Percentiles rank a stretch among this genome's conserved stretches.
Evolutionary conservation across 805 yeast genomes (phyloP).

Genomic region (Kodamaea leandrae): DNA sequence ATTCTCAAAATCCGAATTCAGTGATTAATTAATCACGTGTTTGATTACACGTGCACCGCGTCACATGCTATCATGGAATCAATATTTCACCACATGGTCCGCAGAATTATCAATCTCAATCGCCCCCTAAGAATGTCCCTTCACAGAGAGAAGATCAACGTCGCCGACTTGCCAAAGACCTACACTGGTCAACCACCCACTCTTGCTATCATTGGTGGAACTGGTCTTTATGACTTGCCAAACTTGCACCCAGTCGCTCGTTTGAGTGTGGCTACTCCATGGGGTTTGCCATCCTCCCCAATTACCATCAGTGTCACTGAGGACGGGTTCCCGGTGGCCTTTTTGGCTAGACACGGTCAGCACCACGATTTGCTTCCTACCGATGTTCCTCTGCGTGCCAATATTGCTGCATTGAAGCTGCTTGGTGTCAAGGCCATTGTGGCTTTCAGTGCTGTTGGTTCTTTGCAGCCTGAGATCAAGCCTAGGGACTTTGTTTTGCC

Average conservation of each 20-base stretch:
- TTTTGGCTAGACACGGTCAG: constrained; percentile 90
- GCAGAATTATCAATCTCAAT: neutral
- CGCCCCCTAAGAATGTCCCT: constrained; percentile 25
- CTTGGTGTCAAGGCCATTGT: constrained; percentile 84
- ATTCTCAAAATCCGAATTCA: no score
- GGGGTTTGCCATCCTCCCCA: constrained; percentile 96
- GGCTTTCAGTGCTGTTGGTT: constrained; percentile 96
- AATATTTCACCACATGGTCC: neutral
- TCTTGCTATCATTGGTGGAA: constrained; percentile 94
- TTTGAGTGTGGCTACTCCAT: constrained; percentile 82
- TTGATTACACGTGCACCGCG: no score
- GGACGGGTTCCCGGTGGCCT: constrained; percentile 82
- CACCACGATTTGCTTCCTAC: constrained; percentile 88
- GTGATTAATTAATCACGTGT: no score
- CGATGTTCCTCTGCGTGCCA: constrained; percentile 90
- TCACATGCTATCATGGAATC: neutral
- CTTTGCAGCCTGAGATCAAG: constrained; percentile 79
- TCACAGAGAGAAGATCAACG: constrained; percentile 32
- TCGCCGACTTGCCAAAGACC: constrained; percentile 44
- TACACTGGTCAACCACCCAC: constrained; percentile 61
- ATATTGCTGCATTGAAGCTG: constrained; percentile 90
- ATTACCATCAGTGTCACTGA: constrained; percentile 83
- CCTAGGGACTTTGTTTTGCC: constrained; percentile 98
- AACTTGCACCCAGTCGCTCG: constrained; percentile 83
- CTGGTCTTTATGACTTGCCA: constrained; percentile 90